Percentiles rank a stretch among this genome's conserved stretches.
phyloP scores from a whole-genome alignment of 768 basidiomycete genomes.

The Suillus hirtellus region DNA sequence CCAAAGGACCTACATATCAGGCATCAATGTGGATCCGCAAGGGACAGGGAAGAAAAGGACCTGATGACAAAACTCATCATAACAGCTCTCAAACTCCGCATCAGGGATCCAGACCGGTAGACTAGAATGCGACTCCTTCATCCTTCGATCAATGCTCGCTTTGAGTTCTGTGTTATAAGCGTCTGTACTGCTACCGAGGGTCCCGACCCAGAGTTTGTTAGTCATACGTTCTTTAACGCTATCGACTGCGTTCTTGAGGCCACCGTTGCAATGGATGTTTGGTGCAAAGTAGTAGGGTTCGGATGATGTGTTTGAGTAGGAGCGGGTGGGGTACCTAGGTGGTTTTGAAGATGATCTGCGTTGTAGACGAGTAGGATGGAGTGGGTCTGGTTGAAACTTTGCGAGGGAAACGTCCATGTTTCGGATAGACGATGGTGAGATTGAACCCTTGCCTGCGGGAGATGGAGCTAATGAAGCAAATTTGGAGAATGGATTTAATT shows the following conservation, averaged over 20 bases:
- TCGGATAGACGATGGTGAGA: constrained; percentile 14
- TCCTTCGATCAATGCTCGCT: constrained; percentile 52
- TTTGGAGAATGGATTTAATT: constrained; percentile 59
- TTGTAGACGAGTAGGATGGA: constrained; percentile 40
- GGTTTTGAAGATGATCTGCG: constrained; percentile 55
- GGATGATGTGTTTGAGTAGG: constrained; percentile 25
- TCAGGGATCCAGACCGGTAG: constrained; percentile 81
- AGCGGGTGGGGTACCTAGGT: constrained; percentile 26
- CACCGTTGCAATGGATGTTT: constrained; percentile 82
- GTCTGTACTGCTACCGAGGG: constrained; percentile 73
- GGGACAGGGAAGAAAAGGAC: constrained; percentile 30
- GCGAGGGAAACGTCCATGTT: constrained; percentile 33
- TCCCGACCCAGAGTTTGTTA: constrained; percentile 65
- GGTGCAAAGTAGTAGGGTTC: constrained; percentile 47
- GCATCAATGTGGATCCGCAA: constrained; percentile 17
- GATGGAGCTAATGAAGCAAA: constrained; percentile 28
- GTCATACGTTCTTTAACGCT: constrained; percentile 59
- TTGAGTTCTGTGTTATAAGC: constrained; percentile 55
- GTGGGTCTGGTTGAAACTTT: constrained; percentile 52
- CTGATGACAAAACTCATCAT: constrained; percentile 88
- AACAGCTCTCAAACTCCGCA: constrained; percentile 73
- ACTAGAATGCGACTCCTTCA: constrained; percentile 41
- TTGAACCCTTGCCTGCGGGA: constrained; percentile 32
- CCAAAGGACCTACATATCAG: constrained; percentile 62
- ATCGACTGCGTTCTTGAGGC: constrained; percentile 78